Evolutionary conservation across 1,284 basidiomycete species (phyloP).

Genomic region (Lentinula novae-zelandiae): DNA sequence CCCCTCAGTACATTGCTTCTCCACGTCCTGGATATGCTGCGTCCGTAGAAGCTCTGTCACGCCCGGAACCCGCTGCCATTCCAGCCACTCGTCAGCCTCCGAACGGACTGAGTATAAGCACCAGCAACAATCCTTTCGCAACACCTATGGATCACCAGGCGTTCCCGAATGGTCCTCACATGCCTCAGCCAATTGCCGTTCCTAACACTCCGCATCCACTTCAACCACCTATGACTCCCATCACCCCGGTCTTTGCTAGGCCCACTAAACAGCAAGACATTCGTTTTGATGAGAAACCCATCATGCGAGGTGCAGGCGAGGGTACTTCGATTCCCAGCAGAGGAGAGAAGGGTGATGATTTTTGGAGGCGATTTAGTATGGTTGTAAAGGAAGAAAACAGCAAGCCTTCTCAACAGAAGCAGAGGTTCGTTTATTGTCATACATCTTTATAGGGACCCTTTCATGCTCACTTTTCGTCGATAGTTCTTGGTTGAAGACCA

Average conservation of each 20-base stretch:
- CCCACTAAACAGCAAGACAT: constrained; percentile 47
- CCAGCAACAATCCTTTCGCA: constrained; percentile 40
- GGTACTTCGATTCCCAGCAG: constrained; percentile 61
- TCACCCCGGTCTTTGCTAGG: constrained; percentile 70
- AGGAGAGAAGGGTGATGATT: constrained; percentile 73
- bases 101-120: constrained; percentile 17
- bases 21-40: constrained; percentile 71
- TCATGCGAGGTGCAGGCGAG: constrained; percentile 67
- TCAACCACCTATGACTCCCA: constrained; percentile 71
- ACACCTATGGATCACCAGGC: constrained; percentile 16
- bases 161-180: not conserved
- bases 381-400: constrained; percentile 64
- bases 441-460: not conserved
- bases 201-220: constrained; percentile 63
- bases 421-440: constrained; percentile 37
- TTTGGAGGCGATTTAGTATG: constrained; percentile 83
- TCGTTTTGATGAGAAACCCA: constrained; percentile 47
- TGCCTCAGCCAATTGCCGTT: constrained; percentile 26
- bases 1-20: constrained; percentile 44
- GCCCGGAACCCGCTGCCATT: constrained; percentile 38
- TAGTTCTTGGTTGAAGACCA: constrained; percentile 67
- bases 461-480: constrained; percentile 12
- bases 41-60: constrained; percentile 56
- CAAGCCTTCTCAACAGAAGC: constrained; percentile 39
- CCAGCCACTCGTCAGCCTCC: constrained; percentile 30